Evolutionary conservation across 495 filamentous ascomycete genomes (phyloP), one percentile per base, ranked within the genome.

Genomic region (Penicillium samsonianum): DNA sequence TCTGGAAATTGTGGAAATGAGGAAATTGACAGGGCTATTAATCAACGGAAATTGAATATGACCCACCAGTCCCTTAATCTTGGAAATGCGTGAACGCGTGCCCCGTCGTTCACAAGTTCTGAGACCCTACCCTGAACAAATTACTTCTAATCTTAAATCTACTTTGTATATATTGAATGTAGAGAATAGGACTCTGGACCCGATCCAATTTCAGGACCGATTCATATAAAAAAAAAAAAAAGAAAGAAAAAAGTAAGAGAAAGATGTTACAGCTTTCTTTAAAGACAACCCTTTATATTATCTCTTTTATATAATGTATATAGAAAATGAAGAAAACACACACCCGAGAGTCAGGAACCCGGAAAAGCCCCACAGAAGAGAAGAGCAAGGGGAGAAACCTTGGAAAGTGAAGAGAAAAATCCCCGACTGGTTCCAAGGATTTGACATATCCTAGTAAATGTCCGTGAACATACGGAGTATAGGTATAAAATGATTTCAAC

Each of bases 1-100:
- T 4, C 6, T 28, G 26, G 26, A 28, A 28, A 28, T 30, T 10
- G 28, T 9, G 28, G 2, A 11, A 33, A 31, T 25, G 2, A n/a
- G 10, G 28, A 30, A 30, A 30, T 30, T 30, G 28, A 30, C 28
- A 28, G 26, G 26, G 9, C 28, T 30, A 30, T 33, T 12, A 33
- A 31, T 31, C 11, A 10, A n/a, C 12, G 23, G 23, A 16, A 46
- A 20, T 31, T 48, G 16, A 47, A 37, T 23, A 5, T 4, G 57
- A 41, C 53, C 64, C 64, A 67, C 64, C 38, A 16, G 58, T 61
- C 64, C 64, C 64, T 66, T 66, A 66, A 63, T 64, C 58, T 64
- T 33, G 30, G 30, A 33, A 33, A 43, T 19, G 47, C 55, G 55
- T 55, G 46, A 61, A 65, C 57, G 35, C 41, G 61, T 48, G 33